phyloP scores from a whole-genome alignment of 1,284 basidiomycete genomes.

The Austroboletus novae-zelandiae region DNA sequence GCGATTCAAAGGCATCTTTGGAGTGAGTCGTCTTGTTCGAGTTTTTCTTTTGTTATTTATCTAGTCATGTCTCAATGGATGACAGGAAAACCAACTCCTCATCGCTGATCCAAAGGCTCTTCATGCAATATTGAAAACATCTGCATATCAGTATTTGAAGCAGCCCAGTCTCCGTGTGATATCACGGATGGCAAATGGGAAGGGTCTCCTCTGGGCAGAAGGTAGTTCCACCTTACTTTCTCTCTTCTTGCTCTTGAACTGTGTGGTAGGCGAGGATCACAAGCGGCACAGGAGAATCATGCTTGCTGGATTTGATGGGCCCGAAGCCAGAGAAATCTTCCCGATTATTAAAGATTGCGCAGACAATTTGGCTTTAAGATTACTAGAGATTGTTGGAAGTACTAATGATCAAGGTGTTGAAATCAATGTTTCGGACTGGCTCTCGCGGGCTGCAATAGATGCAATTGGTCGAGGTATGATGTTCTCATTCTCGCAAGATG shows the following conservation, averaged over 20 bases:
- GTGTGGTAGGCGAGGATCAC: slow-evolving; percentile 39
- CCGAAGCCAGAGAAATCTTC: slow-evolving; percentile 35
- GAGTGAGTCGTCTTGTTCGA: slow-evolving; percentile 14
- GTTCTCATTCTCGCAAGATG: not conserved
- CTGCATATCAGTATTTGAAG: slow-evolving; percentile 39
- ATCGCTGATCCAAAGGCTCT: slow-evolving; percentile 42
- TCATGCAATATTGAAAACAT: slow-evolving; percentile 41
- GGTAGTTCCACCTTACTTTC: slow-evolving; percentile 25
- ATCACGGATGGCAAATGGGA: slow-evolving; percentile 31
- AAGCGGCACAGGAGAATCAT: slow-evolving; percentile 43
- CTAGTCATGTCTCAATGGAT: too few species aligned
- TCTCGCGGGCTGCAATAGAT: slow-evolving; percentile 41
- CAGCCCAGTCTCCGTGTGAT: slow-evolving; percentile 30
- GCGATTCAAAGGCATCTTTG: slow-evolving; percentile 25
- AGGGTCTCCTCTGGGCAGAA: slow-evolving; percentile 39
- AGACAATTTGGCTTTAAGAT: slow-evolving; percentile 31
- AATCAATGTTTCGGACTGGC: slow-evolving; percentile 40
- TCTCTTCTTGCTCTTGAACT: not conserved
- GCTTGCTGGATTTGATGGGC: slow-evolving; percentile 41
- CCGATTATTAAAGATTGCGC: slow-evolving; percentile 34
- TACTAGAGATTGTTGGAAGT: slow-evolving; percentile 39
- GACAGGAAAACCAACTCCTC: slow-evolving; percentile 27
- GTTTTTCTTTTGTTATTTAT: too few species aligned
- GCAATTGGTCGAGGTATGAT: slow-evolving; percentile 44
- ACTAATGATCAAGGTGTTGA: slow-evolving; percentile 28